Percentiles rank a stretch among this genome's conserved stretches.
Conservation (phyloP, 2,329 filamentous ascomycete genomes). For the Paramyrothecium sp. region DNA sequence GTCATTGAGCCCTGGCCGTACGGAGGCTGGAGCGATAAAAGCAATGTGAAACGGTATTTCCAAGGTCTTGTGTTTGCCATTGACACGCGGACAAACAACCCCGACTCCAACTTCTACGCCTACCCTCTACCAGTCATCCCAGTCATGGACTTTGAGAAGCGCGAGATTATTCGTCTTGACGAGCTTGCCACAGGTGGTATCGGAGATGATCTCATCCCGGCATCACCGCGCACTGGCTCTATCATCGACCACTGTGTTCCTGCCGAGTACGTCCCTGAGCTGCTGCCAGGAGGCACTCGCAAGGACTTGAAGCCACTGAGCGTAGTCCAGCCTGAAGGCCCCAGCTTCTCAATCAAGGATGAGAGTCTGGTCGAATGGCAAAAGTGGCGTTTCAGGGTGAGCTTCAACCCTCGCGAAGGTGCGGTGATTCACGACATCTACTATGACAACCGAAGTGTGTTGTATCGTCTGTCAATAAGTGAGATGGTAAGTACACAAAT, state of each 20-base stretch:
- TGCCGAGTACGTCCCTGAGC: constrained; percentile 49
- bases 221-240: constrained; percentile 44
- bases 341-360: constrained; percentile 58
- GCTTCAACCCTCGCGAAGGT: constrained; percentile 69
- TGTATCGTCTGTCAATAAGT: constrained; percentile 65
- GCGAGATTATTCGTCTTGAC: constrained; percentile 55
- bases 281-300: constrained; percentile 45
- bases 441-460: constrained; percentile 63
- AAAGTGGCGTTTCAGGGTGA: constrained; percentile 68
- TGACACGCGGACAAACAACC: constrained; percentile 38
- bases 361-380: constrained; percentile 57
- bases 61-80: constrained; percentile 50
- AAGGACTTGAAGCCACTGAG: constrained; percentile 67
- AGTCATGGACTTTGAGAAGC: constrained; percentile 56
- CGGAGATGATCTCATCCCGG: constrained; percentile 41
- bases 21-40: constrained; percentile 38
- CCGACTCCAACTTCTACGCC: constrained; percentile 61
- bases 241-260: constrained; percentile 26
- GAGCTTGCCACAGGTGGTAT: constrained; percentile 48
- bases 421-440: constrained; percentile 68
- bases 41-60: constrained; percentile 41
- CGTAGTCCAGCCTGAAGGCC: constrained; percentile 67
- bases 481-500: constrained; percentile 56
- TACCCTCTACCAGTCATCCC: constrained; percentile 60
- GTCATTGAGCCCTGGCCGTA: constrained; percentile 68